Percentiles rank a stretch among this genome's conserved stretches.
Evolutionary conservation across 768 basidiomycete genomes (phyloP).

Genomic region (Zangia roseola): DNA sequence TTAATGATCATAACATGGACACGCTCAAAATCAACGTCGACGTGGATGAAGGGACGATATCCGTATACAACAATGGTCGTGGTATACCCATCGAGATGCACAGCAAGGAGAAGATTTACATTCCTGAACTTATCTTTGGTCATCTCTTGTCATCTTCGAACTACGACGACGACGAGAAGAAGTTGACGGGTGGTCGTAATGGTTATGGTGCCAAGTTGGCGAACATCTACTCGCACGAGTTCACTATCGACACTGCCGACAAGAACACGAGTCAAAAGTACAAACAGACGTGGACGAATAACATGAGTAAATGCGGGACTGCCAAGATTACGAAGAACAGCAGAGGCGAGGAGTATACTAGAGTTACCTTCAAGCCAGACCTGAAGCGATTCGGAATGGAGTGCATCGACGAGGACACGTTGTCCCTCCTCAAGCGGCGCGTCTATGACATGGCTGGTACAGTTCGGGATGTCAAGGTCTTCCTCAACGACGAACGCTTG

Average conservation of each 20-base stretch:
- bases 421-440: slow-evolving; percentile 85
- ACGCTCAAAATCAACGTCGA: slow-evolving; percentile 87
- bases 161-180: slow-evolving; percentile 99
- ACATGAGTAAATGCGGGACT: slow-evolving; percentile 86
- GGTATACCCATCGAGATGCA: slow-evolving; percentile 99
- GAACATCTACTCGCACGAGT: slow-evolving; percentile 97
- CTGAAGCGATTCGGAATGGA: slow-evolving; percentile 91
- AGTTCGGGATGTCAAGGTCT: slow-evolving; percentile 89
- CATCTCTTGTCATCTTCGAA: slow-evolving; percentile 93
- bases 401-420: slow-evolving; percentile 85
- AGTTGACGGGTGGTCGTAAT: slow-evolving; percentile 96
- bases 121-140: slow-evolving; percentile 97
- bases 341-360: slow-evolving; percentile 88
- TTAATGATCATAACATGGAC: slow-evolving; percentile 92
- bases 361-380: slow-evolving; percentile 91
- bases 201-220: slow-evolving; percentile 98
- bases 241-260: slow-evolving; percentile 94
- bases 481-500: slow-evolving; percentile 85
- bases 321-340: slow-evolving; percentile 93
- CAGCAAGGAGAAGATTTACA: slow-evolving; percentile 87
- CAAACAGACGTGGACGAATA: slow-evolving; percentile 90
- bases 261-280: slow-evolving; percentile 85
- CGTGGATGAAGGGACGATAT: slow-evolving; percentile 79
- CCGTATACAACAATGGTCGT: slow-evolving; percentile 91
- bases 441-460: slow-evolving; percentile 99